Base-by-base conservation (phyloP, 371 early-diverging fungal species). In the Haplosporangium sp. region DNA sequence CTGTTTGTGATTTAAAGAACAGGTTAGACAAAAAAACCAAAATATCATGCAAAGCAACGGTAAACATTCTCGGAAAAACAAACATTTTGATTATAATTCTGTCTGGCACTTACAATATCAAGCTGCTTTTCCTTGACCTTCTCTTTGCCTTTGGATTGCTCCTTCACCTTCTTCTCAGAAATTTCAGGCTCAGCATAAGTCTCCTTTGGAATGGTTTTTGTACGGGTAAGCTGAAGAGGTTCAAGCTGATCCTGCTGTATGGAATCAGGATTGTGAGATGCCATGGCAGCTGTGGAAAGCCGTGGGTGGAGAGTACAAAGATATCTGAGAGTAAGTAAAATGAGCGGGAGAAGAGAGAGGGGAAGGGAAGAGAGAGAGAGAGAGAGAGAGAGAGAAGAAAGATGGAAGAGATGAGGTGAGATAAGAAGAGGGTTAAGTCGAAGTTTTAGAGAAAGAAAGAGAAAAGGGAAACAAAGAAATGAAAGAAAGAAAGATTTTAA, bases 91-190 rank as follows among this genome's bases (percentile, higher is more conserved):
- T 6, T 34, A 3, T 19, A 47, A 4, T 62, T 47, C n/a, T 11
- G 40, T 15, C 2, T 27, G 27, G 20, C 19, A 48, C 79, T 78
- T 78, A 74, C 79, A 74, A 78, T 78, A 38, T 78, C 79, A 37
- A 78, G 79, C 11, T 74, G 47, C 47, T 73, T 78, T 0, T 74
- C 70, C 40, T 78, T 73, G 44, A 17, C 42, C 40, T 53, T 63
- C 6, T 65, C 58, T 15, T 55, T 59, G 19, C 37, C 67, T 6
- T 53, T 52, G 7, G 38, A 15, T 45, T 62, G 66, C 9, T 42
- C 63, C 15, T 59, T 58, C 42, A 63, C 58, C 40, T 58, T n/a
- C 37, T 34, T 44, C 61, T 42, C 65, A 48, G 20, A 40, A 42
- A 27, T 27, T 27, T 27, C 27, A 27, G 27, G 27, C 27, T 27